These are phyloP conservation scores for Fusarium mexicanum DNA, from an alignment of 2,329 filamentous ascomycete species.

Conservation along the genomic window DNA sequence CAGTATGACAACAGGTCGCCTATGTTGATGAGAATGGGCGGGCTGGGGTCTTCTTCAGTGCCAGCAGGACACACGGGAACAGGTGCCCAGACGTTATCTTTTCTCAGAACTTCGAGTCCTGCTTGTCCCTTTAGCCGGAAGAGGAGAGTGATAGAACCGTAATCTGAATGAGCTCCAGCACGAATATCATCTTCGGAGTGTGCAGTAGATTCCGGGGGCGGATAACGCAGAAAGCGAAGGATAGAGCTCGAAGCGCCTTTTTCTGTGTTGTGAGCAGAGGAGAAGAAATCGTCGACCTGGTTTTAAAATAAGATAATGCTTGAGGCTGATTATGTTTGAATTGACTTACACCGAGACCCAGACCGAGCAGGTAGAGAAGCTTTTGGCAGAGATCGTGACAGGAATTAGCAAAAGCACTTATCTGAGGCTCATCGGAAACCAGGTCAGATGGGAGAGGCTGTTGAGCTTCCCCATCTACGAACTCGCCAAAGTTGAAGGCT, in stretches of 20 bases:
- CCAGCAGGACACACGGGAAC: slow-evolving; percentile 73
- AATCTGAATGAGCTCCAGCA: slow-evolving; percentile 92
- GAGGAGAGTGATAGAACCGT: slow-evolving; percentile 76
- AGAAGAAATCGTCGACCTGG: slow-evolving; percentile 64
- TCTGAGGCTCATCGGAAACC: slow-evolving; percentile 64
- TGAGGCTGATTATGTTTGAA: neutral
- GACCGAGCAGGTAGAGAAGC: slow-evolving; percentile 79
- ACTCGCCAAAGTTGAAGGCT: slow-evolving; percentile 92
- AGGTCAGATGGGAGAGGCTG: slow-evolving; percentile 80
- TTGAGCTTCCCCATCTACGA: slow-evolving; percentile 71
- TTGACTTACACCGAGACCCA: slow-evolving; percentile 72
- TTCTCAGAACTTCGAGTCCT: slow-evolving; percentile 82
- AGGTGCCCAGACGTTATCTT: slow-evolving; percentile 65
- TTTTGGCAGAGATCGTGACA: slow-evolving; percentile 79
- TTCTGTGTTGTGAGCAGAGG: slow-evolving; percentile 57
- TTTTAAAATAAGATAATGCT: slow-evolving; percentile 1
- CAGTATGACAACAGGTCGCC: slow-evolving; percentile 80
- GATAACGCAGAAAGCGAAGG: slow-evolving; percentile 79
- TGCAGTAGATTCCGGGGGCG: slow-evolving; percentile 57
- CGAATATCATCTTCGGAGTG: slow-evolving; percentile 72
- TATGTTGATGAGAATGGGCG: slow-evolving; percentile 85
- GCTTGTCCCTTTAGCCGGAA: slow-evolving; percentile 89
- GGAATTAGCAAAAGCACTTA: slow-evolving; percentile 72
- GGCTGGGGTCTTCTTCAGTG: slow-evolving; percentile 66
- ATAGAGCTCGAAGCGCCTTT: slow-evolving; percentile 64